Conservation (phyloP, 1,139 yeast species). For the Geotrichum histeridarum region DNA sequence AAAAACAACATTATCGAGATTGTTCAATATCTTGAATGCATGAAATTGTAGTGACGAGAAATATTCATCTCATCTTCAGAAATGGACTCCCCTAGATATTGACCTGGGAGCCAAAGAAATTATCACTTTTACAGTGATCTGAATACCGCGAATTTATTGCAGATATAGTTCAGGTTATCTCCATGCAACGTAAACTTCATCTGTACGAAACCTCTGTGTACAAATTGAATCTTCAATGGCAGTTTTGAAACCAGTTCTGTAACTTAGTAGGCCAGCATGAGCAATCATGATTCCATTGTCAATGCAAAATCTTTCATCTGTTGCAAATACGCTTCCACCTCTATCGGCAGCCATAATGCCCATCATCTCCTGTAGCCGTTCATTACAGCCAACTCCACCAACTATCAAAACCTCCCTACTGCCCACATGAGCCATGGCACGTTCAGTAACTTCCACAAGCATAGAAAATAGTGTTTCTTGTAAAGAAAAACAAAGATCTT, state of each 20-base stretch:
- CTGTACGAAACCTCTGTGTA: slow-evolving; percentile 89
- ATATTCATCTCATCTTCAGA: no score
- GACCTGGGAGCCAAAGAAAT: no score
- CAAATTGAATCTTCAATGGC: slow-evolving; percentile 70
- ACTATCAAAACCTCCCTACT: slow-evolving; percentile 86
- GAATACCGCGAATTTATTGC: neutral
- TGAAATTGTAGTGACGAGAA: no score
- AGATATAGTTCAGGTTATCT: slow-evolving; percentile 23
- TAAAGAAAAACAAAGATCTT: slow-evolving; percentile 85
- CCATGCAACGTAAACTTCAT: slow-evolving; percentile 89
- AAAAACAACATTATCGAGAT: no score
- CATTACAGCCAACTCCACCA: slow-evolving; percentile 97
- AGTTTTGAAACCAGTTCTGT: slow-evolving; percentile 68
- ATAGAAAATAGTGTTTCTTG: slow-evolving; percentile 91
- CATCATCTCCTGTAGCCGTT: slow-evolving; percentile 93
- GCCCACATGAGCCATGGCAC: slow-evolving; percentile 98
- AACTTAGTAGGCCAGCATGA: slow-evolving; percentile 88
- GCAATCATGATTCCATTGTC: slow-evolving; percentile 99
- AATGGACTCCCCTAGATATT: no score
- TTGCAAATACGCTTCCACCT: slow-evolving; percentile 81
- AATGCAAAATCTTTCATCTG: slow-evolving; percentile 94
- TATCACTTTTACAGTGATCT: neutral
- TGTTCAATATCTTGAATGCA: no score
- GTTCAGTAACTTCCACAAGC: slow-evolving; percentile 95
- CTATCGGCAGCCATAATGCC: slow-evolving; percentile 84